Base-by-base conservation (phyloP, 371 early-diverging fungal species). In the Circinella umbellata region DNA sequence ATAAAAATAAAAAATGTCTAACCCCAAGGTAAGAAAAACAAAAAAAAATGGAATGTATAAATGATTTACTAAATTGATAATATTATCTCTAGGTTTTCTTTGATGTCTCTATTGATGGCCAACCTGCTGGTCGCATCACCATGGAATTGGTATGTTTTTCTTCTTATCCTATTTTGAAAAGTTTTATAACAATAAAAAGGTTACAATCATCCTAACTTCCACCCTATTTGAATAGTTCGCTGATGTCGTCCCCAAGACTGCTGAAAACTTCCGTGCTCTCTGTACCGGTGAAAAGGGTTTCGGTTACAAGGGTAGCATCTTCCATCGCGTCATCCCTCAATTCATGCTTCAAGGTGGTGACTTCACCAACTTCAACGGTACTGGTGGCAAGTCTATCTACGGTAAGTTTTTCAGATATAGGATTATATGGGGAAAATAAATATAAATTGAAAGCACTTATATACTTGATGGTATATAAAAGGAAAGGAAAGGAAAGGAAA, bases 331-430 rank as follows among this genome's bases (percentile, higher is more conserved):
- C 69, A 96, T 96, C 73, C 91, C 90, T 72, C 76, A 94, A 27
- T 99, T 99, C 88, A 99, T 99, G 98, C 89, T 99, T 61, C 99
- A 99, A 84, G 99, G 99, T 72, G 99, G 99, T 73, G 99, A 99
- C 87, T 92, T 99, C 84, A 93, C 93, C 82, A 81, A 84, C 73
- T 84, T 86, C 80, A 90, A 99, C 89, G 99, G 99, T 73, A 98
- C 99, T 38, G 99, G 99, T 71, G 93, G 95, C 72, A 90, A 90
- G 84, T 94, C 95, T 81, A 99, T 99, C 81, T 99, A 99, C 76
- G 99, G 99, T 71, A 64, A 17, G 59, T 49, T 61, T 15, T 47
- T 6, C 27, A 27, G 2, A 27, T 27, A 27, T 27, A 27, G 27
- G 27, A 27, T 27, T 34, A 4, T 35, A 34, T 27, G 10, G 17